These are phyloP conservation scores for Heterobasidion annosum DNA, from an alignment of 1,284 basidiomycete species.

Conservation along the genomic window DNA sequence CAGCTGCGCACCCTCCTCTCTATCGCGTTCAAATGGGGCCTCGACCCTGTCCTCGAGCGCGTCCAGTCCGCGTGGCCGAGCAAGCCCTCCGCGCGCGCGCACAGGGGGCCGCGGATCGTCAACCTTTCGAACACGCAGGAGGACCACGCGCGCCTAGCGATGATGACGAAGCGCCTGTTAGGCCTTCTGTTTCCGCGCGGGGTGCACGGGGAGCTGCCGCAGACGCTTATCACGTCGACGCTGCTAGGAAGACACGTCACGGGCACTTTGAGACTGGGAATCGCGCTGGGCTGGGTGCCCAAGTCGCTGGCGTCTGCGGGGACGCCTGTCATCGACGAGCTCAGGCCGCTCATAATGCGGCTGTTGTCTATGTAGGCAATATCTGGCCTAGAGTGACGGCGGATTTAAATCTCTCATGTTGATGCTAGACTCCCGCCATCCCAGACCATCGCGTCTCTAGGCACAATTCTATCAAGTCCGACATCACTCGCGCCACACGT, in stretches of 20 bases:
- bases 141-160: conserved; percentile 33
- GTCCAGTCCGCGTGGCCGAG: conserved; percentile 34
- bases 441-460: conserved; percentile 57
- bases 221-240: conserved; percentile 51
- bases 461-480: conserved; percentile 38
- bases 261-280: conserved; percentile 47
- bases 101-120: conserved; percentile 25
- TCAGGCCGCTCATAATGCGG: conserved; percentile 42
- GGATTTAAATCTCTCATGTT: not conserved
- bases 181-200: conserved; percentile 43
- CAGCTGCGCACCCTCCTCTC: conserved; percentile 55
- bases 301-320: conserved; percentile 35
- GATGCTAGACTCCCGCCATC: conserved; percentile 41
- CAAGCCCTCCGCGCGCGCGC: conserved; percentile 13
- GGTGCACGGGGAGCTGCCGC: conserved; percentile 31
- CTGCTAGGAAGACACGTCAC: conserved; percentile 48
- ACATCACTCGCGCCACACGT: conserved; percentile 35
- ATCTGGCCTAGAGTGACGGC: conserved; percentile 5
- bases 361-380: conserved; percentile 49
- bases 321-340: conserved; percentile 22
- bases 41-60: conserved; percentile 39
- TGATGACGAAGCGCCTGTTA: conserved; percentile 32
- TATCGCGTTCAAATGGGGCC: conserved; percentile 63
- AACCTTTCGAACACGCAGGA: conserved; percentile 32
- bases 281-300: conserved; percentile 65